Base-by-base conservation (phyloP, 805 yeast genomes). In the Candida ortonii region DNA sequence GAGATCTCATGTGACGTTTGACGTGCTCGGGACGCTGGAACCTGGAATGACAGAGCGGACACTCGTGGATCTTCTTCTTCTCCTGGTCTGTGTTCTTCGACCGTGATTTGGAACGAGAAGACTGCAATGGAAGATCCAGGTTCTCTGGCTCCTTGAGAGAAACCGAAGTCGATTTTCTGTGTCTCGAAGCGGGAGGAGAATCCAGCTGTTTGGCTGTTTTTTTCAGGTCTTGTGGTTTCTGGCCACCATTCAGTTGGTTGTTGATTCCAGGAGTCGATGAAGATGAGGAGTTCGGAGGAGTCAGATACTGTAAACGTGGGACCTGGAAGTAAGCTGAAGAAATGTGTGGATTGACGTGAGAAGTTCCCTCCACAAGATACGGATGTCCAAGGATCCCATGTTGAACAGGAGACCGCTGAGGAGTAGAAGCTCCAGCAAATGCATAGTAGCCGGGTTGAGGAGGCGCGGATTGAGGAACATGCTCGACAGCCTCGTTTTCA, bases 11-110 rank as follows among this genome's bases (percentile, higher is more conserved):
- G 49, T 76, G 78, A 42, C 85, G 55, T 53, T 76, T 80, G 18
- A 80, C 87, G 55, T 80, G 87, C 49, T 80, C 87, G 3, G 87
- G 83, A 44, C 84, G 58, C 53, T 78, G 85, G 64, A 79, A 79
- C 32, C 71, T 58, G 24, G 77, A 68, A 30, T 71, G 75, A 52
- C 86, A 78, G 25, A 78, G 53, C 2, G 84, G 84, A 59, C 87
- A 80, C 44, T 67, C 68, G 55, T 80, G 84, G 32, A 67, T 65
- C 55, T 78, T 80, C 49, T 75, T 77, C 31, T 71, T 68, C 33
- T 65, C 62, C 46, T 63, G 53, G 23, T 44, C 50, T 4, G 52
- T 34, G 20, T 45, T 54, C 25, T 50, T 55, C 6, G 60, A 49
- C 9, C 64, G 50, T 6, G 61, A 55, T 42, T 55, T 58, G 2